phyloP scores from a whole-genome alignment of 441 rosid genomes.

The Pelargonium australe region DNA sequence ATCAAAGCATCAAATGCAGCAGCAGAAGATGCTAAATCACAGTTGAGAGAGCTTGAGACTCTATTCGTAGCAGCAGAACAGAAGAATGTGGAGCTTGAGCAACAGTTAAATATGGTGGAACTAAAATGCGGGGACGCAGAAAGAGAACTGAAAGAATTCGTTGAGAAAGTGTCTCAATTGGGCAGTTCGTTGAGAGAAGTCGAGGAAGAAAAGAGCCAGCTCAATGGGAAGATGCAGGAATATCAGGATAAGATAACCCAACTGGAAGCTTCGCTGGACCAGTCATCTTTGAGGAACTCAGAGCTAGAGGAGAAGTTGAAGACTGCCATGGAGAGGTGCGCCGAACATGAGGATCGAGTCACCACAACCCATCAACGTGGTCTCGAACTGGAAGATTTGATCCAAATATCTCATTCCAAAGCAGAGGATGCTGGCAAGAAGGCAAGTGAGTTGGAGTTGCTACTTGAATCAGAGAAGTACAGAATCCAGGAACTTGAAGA shows the following conservation, averaged over 20 bases:
- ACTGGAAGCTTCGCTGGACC: constrained; percentile 54
- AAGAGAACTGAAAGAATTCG: constrained; percentile 51
- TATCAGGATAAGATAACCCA: constrained; percentile 43
- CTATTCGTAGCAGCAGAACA: constrained; percentile 57
- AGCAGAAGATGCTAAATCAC: constrained; percentile 58
- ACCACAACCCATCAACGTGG: constrained; percentile 70
- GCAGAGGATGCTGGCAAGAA: constrained; percentile 66
- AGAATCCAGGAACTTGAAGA: constrained; percentile 92
- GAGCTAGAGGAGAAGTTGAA: constrained; percentile 62
- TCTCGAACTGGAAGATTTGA: constrained; percentile 75
- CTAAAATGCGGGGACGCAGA: constrained; percentile 54
- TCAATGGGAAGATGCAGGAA: constrained; percentile 39
- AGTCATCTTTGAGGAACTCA: constrained; percentile 34
- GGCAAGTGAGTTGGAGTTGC: constrained; percentile 71
- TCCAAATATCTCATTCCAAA: constrained; percentile 71
- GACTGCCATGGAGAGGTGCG: constrained; percentile 44
- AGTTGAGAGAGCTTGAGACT: constrained; percentile 60
- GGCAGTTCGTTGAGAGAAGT: constrained; percentile 37
- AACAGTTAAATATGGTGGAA: constrained; percentile 52
- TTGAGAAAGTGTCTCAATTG: constrained; percentile 57
- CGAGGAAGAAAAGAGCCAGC: constrained; percentile 57
- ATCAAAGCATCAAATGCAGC: constrained; percentile 48
- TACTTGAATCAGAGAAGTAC: constrained; percentile 79
- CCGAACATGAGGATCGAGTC: constrained; percentile 73
- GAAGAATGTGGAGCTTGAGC: constrained; percentile 67